Evolutionary conservation across 2,329 filamentous ascomycete genomes (phyloP).

Genomic region (Diaporthe sp.): DNA sequence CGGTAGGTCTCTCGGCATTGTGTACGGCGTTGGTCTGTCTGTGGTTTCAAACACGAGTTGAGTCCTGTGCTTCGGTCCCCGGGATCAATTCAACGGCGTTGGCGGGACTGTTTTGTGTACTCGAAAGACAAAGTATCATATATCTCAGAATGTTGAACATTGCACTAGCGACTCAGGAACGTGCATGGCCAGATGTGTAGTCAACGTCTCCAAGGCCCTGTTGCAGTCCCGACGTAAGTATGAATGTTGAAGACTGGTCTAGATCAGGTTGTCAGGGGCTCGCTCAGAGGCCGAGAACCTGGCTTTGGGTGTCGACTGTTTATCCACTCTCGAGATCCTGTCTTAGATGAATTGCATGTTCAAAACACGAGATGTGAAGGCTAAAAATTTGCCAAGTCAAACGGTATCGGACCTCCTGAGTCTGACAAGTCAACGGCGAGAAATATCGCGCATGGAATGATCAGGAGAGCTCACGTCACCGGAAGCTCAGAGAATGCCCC

Average conservation of each 20-base stretch:
- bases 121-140: neutral
- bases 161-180: neutral
- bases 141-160: neutral
- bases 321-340: slow-evolving; percentile 26
- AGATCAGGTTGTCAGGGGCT: slow-evolving; percentile 4
- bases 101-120: neutral
- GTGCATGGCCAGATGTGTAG: neutral
- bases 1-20: slow-evolving; percentile 28
- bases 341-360: slow-evolving; percentile 25
- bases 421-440: slow-evolving; percentile 39
- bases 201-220: neutral
- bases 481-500: slow-evolving; percentile 32
- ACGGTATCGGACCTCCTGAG: slow-evolving; percentile 39
- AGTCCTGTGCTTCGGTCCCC: neutral
- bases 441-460: slow-evolving; percentile 40
- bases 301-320: slow-evolving; percentile 11
- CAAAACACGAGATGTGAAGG: slow-evolving; percentile 36
- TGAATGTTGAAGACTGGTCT: neutral
- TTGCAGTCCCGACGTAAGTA: neutral
- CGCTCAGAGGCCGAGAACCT: slow-evolving; percentile 33
- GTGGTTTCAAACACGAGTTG: slow-evolving; percentile 1
- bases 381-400: slow-evolving; percentile 36
- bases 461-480: slow-evolving; percentile 41
- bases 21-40: slow-evolving; percentile 32
- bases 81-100: slow-evolving; percentile 20